A percentile compares a stretch with the other conserved stretches of the same genome.
Evolutionary conservation across 495 filamentous ascomycete genomes (phyloP).

Genomic region (Aspergillus nidulans): DNA sequence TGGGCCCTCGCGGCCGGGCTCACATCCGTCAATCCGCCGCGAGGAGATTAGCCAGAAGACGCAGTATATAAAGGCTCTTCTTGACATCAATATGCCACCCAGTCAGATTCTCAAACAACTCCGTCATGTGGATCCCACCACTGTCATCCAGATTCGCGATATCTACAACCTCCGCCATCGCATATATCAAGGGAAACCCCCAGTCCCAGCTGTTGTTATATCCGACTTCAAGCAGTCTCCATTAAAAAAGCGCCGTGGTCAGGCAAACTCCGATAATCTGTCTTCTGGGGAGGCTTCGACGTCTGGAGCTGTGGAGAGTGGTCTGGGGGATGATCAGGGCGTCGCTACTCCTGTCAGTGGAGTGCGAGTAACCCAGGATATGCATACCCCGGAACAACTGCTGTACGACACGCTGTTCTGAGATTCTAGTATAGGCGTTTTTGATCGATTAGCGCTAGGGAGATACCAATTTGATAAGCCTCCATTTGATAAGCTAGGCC

Average conservation of each 20-base stretch:
- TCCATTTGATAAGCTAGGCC: neutral
- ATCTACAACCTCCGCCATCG: conserved; percentile 13
- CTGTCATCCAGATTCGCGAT: conserved; percentile 12
- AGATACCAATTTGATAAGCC: conserved; percentile 8
- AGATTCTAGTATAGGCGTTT: neutral
- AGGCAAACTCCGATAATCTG: neutral
- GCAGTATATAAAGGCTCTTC: conserved; percentile 14
- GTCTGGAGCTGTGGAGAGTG: neutral
- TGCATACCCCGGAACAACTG: neutral
- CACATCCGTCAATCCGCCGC: conserved; percentile 11
- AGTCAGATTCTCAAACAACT: conserved; percentile 14
- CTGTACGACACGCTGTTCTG: neutral
- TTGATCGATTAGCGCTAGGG: neutral
- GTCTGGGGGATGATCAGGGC: neutral
- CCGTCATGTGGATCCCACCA: conserved; percentile 10
- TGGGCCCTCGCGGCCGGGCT: conserved; percentile 3
- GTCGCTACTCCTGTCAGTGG: neutral
- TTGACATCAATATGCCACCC: conserved; percentile 13
- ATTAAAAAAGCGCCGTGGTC: neutral
- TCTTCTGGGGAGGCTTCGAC: neutral
- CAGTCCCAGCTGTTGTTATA: conserved; percentile 2
- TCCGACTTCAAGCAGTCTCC: neutral
- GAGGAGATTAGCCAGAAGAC: conserved; percentile 10
- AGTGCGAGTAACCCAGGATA: neutral
- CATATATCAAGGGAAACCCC: conserved; percentile 9